Base-by-base conservation (phyloP, 2,329 filamentous ascomycete genomes). In the Clarireedia monteithiana region DNA sequence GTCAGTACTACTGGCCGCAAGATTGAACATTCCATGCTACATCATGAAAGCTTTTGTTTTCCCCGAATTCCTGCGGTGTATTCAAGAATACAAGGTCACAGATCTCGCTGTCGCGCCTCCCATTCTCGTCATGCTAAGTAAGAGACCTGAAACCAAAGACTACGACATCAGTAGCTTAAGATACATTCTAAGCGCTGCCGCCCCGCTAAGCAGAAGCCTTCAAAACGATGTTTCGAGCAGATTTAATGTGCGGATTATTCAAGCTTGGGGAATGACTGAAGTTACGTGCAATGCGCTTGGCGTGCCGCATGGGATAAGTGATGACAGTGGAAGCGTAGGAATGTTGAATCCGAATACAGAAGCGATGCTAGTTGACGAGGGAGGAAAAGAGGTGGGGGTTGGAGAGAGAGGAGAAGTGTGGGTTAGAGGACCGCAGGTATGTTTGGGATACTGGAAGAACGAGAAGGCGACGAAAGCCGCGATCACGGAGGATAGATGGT, bases 1-100 rank as follows among this genome's bases (percentile, higher is more conserved):
- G 30, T 4, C 30, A 34, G 5, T 34, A 12, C 10, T 34, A 12
- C 3, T 34, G 3, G 30, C 10, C 30, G 9, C 7, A 9, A 14
- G 12, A 34, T 4, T 34, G 30, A 12, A 34, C 5, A 67, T 77
- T 0, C 75, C 77, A 0, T 72, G 81, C 10, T 83, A 82, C 62
- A 69, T 83, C 58, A 83, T 85, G 80, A 57, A 76, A 69, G 65
- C 82, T 72, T 77, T 77, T 65, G 72, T 77, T 23, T 82, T 79
- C 55, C 66, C 77, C 30, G 74, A 77, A 42, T 80, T 83, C 68
- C 72, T 84, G 5, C 63, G 69, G 23, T 68, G 71, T 14, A 73
- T 83, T 20, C 71, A 79, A 59, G 73, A 71, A 36, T 79, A 77
- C 69, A 73, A 71, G 49, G 77, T 84, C 58, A 83, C 77, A 2